Conservation (phyloP, 169 alveolate genomes). For the Eimeria zaria region DNA sequence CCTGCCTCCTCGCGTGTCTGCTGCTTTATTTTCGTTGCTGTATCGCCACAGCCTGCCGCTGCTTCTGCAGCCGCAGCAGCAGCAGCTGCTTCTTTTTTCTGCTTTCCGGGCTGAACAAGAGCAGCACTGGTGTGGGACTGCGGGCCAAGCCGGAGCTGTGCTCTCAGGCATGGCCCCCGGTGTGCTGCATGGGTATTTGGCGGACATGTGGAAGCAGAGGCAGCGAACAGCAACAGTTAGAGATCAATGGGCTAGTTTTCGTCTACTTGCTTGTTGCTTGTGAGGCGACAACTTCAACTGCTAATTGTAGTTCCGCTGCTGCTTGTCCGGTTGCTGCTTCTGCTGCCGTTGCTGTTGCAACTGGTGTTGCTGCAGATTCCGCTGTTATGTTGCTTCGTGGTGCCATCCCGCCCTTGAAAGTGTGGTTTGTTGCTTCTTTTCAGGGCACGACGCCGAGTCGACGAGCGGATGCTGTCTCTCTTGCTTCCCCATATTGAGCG, state of each 20-base stretch:
- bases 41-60: conserved; percentile 65
- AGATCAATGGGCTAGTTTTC: conserved; percentile 35
- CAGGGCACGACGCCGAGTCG: conserved; percentile 73
- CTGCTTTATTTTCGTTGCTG: conserved; percentile 61
- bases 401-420: background rate
- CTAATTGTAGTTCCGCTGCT: background rate
- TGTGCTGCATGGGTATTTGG: background rate
- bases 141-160: background rate
- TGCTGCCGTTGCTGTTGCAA: conserved; percentile 16
- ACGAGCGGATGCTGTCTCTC: conserved; percentile 55
- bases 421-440: background rate
- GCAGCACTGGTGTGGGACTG: conserved; percentile 48
- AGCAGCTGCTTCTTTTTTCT: conserved; percentile 44
- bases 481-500: conserved; percentile 60
- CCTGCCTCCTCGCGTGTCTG: conserved; percentile 72
- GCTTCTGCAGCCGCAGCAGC: conserved; percentile 65
- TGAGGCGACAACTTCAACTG: conserved; percentile 19
- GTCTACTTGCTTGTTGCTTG: conserved; percentile 64
- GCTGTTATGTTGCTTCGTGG: background rate
- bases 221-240: background rate
- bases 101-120: conserved; percentile 60
- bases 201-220: conserved; percentile 18
- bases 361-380: background rate
- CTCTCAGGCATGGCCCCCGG: conserved; percentile 19
- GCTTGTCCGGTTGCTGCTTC: background rate